Evolutionary conservation across 768 basidiomycete species (phyloP).

Genomic region (Symmetrospora coprosmae): DNA sequence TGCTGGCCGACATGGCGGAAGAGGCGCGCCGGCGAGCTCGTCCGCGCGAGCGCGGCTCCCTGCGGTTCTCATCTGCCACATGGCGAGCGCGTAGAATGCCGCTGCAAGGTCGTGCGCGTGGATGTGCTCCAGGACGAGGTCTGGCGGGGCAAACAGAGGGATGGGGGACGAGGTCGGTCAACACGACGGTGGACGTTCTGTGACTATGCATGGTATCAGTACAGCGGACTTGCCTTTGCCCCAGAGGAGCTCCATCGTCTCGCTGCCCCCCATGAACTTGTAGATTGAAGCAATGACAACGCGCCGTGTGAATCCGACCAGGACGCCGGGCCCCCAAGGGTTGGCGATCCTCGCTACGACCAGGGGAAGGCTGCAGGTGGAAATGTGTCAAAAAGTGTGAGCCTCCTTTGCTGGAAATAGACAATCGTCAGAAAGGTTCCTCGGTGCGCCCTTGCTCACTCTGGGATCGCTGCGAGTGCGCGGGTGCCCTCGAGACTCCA

Average conservation of each 20-base stretch:
- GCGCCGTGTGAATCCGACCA: background rate
- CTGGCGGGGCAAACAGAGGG: background rate
- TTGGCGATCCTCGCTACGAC: slow-evolving; percentile 14
- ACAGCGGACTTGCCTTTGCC: too few species aligned
- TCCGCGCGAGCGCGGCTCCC: slow-evolving; percentile 4
- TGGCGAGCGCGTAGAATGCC: slow-evolving; percentile 9
- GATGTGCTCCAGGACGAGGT: slow-evolving; percentile 24
- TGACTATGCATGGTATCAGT: too few species aligned
- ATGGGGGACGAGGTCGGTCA: background rate
- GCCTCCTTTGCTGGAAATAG: too few species aligned
- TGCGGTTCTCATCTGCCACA: slow-evolving; percentile 10
- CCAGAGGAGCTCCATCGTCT: slow-evolving; percentile 29
- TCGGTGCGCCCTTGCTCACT: too few species aligned
- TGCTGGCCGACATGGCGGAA: slow-evolving; percentile 14
- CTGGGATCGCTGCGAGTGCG: slow-evolving; percentile 6
- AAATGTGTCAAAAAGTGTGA: too few species aligned
- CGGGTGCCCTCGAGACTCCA: slow-evolving; percentile 9
- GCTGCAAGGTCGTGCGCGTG: slow-evolving; percentile 24
- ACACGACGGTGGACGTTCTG: background rate
- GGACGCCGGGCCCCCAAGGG: background rate
- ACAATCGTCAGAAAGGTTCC: too few species aligned
- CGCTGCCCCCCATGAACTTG: slow-evolving; percentile 6
- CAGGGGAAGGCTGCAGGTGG: slow-evolving; percentile 23
- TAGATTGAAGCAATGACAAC: slow-evolving; percentile 27
- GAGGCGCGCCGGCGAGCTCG: slow-evolving; percentile 9